Base-by-base conservation (phyloP, 805 yeast genomes). In the Metschnikowia drakensbergensis region DNA sequence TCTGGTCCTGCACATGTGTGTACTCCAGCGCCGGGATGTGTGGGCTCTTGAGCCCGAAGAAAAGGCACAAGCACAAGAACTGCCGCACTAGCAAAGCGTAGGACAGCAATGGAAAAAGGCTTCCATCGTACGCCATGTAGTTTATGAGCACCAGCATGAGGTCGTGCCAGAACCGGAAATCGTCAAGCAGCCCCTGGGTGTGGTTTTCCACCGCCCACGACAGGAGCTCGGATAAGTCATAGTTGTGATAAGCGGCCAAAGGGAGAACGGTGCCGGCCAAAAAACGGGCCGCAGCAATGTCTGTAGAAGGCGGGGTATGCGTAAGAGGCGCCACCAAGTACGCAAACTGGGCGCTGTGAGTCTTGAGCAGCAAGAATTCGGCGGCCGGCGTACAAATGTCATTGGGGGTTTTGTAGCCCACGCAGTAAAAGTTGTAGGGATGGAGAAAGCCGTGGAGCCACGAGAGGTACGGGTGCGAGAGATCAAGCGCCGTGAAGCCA, bases 401-500 rank as follows among this genome's bases (percentile, higher is more conserved):
- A 25, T 46, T 36, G 7, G 53, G 50, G 5, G 37, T 27, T 1
- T 61, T 70, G 46, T 60, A 63, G 44, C 59, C 59, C 17, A 52
- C 58, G 63, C 67, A 61, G 49, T 59, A 70, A 51, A 65, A 65
- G 23, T 49, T 46, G 52, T 55, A 70, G 0, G 73, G 73, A 26
- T 40, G 27, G 13, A 65, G 45, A 3, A 61, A n/a, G 1, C 71
- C 72, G 6, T 49, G 23, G 29, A 50, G 52, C 74, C 75, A 71
- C 8, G 46, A 11, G 3, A 51, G 29, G 47, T 64, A 67, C 3
- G 58, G 58, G 3, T 39, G 47, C 22, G 51, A 52, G 7, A 29
- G 31, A 17, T 55, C 53, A 5, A 67, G 48, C 4, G 58, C 53
- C 0, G 41, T 27, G 23, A 64, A 55, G 4, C 50, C 47, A 3